Evolutionary conservation across 2,329 filamentous ascomycete genomes (phyloP), one percentile per base, ranked within the genome.

Genomic region (Rutstroemia sp.): DNA sequence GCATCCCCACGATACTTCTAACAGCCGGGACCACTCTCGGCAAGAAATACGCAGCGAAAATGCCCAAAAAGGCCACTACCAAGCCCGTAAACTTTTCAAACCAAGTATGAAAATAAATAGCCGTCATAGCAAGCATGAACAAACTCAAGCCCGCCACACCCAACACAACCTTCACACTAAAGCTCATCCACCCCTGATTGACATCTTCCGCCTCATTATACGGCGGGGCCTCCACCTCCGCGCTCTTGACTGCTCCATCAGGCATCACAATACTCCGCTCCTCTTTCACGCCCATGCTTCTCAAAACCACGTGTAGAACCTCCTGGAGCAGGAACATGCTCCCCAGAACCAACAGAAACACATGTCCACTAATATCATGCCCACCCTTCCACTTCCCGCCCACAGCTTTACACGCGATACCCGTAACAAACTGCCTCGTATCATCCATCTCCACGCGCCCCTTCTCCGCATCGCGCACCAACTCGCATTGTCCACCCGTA

Each of bases 111-210:
- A 99, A 99, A 78, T 92, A 99, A 41, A 95, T 92, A 2, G 92
- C 92, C 42, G 94, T 99, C 94, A 99, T 99, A 59, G 97, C 78
- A 69, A 99, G 73, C 94, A 99, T 99, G 89, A 94, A 97, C 76
- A 86, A 81, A 68, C 86, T 89, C 68, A 96, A 66, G 0, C 73
- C 84, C 17, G 87, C 79, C 25, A 96, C 82, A 0, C 68, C 78
- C 23, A 79, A 73, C 60, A 84, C 80, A 62, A 87, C 74, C 77
- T 82, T 75, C 64, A 73, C 73, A 8, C 78, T 73, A 51, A 79
- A 62, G 3, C 77, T 74, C 56, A 81, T 70, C 39, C 61, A 54
- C 21, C 60, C 58, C 42, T 57, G 57, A 25, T 51, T 60, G n/a
- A 56, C 39, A 38, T 37, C 23, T 17, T 56, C 49, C 41, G 59